phyloP scores from a whole-genome alignment of 2,329 filamentous ascomycete genomes.

The Emmonsiellopsis sp. region DNA sequence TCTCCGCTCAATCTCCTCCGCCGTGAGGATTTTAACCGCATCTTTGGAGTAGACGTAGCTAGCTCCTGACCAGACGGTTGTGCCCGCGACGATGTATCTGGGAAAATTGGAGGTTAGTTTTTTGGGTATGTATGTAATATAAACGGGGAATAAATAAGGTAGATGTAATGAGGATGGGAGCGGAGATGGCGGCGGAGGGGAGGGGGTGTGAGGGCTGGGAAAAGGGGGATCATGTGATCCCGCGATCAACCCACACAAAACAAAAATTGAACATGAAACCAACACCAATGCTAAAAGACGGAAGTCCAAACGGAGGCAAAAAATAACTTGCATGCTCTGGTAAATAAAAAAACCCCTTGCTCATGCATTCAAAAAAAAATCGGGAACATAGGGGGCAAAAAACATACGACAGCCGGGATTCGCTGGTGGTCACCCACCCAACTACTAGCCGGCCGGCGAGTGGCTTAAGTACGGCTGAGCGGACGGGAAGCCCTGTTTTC shows the following conservation, averaged over 20 bases:
- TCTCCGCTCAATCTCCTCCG: slow-evolving; percentile 32
- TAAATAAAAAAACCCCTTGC: slow-evolving; percentile 2
- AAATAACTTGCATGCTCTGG: background rate
- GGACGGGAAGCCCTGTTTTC: slow-evolving; percentile 42
- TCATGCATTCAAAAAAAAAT: background rate
- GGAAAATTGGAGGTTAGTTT: background rate
- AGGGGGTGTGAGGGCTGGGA: too few species aligned
- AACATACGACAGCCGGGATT: slow-evolving; percentile 40
- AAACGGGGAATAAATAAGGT: background rate
- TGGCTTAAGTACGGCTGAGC: slow-evolving; percentile 42
- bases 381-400: slow-evolving; percentile 10
- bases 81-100: slow-evolving; percentile 79
- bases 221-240: too few species aligned
- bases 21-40: slow-evolving; percentile 72
- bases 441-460: slow-evolving; percentile 41
- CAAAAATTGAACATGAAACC: background rate
- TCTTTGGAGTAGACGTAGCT: slow-evolving; percentile 89
- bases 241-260: background rate
- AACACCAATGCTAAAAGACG: background rate
- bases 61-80: slow-evolving; percentile 86
- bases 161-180: too few species aligned
- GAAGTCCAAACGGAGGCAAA: background rate
- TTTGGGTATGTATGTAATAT: background rate
- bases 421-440: slow-evolving; percentile 41
- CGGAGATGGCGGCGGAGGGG: too few species aligned